Base-by-base conservation (phyloP, 129 eudicot genomes). In the Chrysanthemum lavandulifolium region DNA sequence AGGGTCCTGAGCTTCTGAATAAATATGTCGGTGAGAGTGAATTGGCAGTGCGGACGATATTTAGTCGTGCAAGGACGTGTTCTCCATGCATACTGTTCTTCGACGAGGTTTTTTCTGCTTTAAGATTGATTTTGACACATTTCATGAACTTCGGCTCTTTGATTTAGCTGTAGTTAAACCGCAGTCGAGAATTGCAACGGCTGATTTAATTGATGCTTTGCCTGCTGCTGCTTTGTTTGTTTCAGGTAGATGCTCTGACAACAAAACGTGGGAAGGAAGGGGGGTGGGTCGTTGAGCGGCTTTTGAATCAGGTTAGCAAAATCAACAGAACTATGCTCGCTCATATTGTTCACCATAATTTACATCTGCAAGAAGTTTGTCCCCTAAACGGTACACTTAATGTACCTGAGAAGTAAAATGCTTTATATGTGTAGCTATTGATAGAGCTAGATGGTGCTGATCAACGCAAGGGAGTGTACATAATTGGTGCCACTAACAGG, bases 1-100 rank as follows among this genome's bases (percentile, higher is more conserved):
- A 92, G 98, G 98, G 96, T 49, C 96, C 95, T 15, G 98, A 93
- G 80, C 85, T 93, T 73, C 73, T 89, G 68, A 89, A 73, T 59
- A 92, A 92, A 55, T 93, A 93, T 68, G 98, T 92, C 40, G 96
- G 98, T 50, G 96, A 93, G 80, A 93, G 96, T 82, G 98, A 89
- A 78, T 77, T 79, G 82, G 87, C 86, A 15, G 87, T 93, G 19
- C 86, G 96, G 73, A 89, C 92, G 23, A 73, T 89, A 80, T 93
- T 89, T 73, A 82, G 83, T 60, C 95, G 95, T 69, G 98, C 95
- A 55, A 93, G 98, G 84, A 85, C 96, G n/a, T 93, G 98, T 73
- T 67, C 98, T 75, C 98, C 98, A 29, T 93, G 98, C 87, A 79
- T 93, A 54, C 78, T 93, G 60, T 93, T 93, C 87, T 93, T 93